Evolutionary conservation across 768 basidiomycete genomes (phyloP), one percentile per base, ranked within the genome.

Genomic region (Boletus rubescentipes): DNA sequence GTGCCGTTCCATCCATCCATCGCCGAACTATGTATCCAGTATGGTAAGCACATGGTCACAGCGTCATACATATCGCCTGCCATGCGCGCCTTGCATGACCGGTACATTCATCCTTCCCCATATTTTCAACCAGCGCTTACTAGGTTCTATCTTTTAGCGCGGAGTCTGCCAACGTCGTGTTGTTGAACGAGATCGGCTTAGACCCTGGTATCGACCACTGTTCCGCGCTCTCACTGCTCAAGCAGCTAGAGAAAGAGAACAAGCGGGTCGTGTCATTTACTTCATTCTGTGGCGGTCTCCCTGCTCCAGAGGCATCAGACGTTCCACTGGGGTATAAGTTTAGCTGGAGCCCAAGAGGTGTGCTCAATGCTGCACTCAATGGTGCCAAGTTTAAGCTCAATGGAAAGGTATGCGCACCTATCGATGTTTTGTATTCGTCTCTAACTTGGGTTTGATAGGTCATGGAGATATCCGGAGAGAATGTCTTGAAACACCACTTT

Each of bases 211-310:
- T 95, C 50, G 92, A 94, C 69, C 92, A 94, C 64, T 86, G 89
- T 67, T 91, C 90, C 11, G 93, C 93, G 0, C 79, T 92, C 62
- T 80, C 85, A 0, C 74, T 96, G 15, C 70, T 94, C 30, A 72
- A 75, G 20, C 72, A 75, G 26, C 70, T 89, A 4, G 75, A 75
- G 35, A 62, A 69, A 9, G 70, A 82, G 59, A 77, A 76, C 20
- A 87, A 84, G 67, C 67, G 73, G 14, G 76, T 93, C 10, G 64
- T 79, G 0, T 86, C 89, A 0, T 97, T 96, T 68, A 83, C 83
- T 1, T 93, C 91, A 1, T 95, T 95, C 77, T 98, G 95, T 51
- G 95, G 95, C 1, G 95, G 95, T 2, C 75, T 98, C 5, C 95
- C 95, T 0, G 86, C 87, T 1, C 91, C 91, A 0, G 88, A 67